phyloP scores from a whole-genome alignment of 495 filamentous ascomycete genomes.

The Trichoderma reesei region DNA sequence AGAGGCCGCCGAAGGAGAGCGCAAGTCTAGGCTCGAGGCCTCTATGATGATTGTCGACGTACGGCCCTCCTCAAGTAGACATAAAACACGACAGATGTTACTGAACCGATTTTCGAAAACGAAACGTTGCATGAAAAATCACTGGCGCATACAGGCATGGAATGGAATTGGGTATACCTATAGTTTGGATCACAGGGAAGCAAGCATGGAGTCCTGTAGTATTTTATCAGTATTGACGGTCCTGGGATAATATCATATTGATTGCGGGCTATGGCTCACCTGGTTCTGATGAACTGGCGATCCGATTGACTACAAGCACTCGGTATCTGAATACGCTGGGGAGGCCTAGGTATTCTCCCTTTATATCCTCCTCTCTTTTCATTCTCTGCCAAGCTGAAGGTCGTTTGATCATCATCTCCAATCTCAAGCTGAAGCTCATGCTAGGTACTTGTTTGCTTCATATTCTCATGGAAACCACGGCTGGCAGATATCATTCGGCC shows the following conservation, averaged over 20 bases:
- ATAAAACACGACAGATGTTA: background rate
- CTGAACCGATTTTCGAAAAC: background rate
- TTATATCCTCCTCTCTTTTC: too few relatives aligned
- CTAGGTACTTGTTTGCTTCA: too few relatives aligned
- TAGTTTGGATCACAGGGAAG: background rate
- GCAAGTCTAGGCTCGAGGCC: background rate
- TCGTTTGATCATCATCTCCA: too few relatives aligned
- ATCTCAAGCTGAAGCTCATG: too few relatives aligned
- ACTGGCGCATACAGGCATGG: background rate
- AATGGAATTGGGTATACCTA: background rate
- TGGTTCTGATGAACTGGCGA: background rate
- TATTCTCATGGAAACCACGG: too few relatives aligned
- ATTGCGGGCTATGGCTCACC: background rate
- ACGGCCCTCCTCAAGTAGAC: too few relatives aligned
- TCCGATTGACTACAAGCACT: too few relatives aligned
- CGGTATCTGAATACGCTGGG: background rate
- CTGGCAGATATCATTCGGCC: too few relatives aligned
- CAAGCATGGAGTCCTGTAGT: background rate
- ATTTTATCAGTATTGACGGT: background rate
- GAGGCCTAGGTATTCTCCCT: background rate
- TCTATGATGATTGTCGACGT: too few relatives aligned
- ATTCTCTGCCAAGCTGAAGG: background rate
- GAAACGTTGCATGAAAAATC: background rate
- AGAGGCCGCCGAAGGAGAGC: constrained; percentile 66
- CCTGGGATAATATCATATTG: background rate